Percentiles rank a stretch among this genome's conserved stretches.
phyloP scores from a whole-genome alignment of 2,329 filamentous ascomycete species.

The Calonectria ilicicola region DNA sequence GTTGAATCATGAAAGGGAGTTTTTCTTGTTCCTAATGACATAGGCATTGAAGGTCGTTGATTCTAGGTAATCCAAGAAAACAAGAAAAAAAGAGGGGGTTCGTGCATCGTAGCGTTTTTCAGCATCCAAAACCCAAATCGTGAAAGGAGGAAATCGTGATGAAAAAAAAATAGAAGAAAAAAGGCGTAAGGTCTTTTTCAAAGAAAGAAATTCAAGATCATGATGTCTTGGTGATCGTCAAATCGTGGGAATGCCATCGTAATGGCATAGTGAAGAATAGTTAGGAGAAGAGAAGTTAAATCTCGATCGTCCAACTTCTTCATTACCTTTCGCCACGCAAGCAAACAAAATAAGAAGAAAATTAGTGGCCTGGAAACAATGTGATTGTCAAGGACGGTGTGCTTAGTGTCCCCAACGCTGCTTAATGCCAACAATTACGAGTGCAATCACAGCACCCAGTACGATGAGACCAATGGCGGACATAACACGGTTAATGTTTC shows the following conservation, averaged over 20 bases:
- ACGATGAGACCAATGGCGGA: conserved; percentile 67
- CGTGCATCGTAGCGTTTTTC: conserved; percentile 19
- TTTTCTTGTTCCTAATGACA: not conserved
- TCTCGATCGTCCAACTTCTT: conserved; percentile 27
- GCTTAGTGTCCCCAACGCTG: conserved; percentile 57
- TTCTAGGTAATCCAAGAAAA: not conserved
- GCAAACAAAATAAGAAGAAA: not conserved
- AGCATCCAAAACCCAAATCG: conserved; percentile 6
- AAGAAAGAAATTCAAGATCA: conserved; percentile 27
- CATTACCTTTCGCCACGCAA: conserved; percentile 28
- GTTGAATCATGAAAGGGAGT: conserved; percentile 34
- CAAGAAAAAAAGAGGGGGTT: not conserved
- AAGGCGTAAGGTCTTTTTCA: not conserved
- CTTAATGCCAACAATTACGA: conserved; percentile 64
- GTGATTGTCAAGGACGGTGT: not conserved
- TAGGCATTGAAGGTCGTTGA: conserved; percentile 25
- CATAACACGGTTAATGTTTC: conserved; percentile 70
- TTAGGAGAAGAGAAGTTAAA: conserved; percentile 8
- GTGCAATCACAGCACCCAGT: conserved; percentile 62
- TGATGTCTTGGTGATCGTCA: conserved; percentile 40
- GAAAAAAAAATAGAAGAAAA: too few relatives aligned
- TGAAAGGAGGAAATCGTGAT: conserved; percentile 16
- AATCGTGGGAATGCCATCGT: conserved; percentile 41
- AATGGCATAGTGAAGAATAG: conserved; percentile 26
- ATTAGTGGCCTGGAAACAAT: not conserved